A percentile compares a stretch with the other conserved stretches of the same genome.
These are phyloP conservation scores for Monosporozyma aquatica DNA, from an alignment of 805 yeast species.

Conservation along the genomic window DNA sequence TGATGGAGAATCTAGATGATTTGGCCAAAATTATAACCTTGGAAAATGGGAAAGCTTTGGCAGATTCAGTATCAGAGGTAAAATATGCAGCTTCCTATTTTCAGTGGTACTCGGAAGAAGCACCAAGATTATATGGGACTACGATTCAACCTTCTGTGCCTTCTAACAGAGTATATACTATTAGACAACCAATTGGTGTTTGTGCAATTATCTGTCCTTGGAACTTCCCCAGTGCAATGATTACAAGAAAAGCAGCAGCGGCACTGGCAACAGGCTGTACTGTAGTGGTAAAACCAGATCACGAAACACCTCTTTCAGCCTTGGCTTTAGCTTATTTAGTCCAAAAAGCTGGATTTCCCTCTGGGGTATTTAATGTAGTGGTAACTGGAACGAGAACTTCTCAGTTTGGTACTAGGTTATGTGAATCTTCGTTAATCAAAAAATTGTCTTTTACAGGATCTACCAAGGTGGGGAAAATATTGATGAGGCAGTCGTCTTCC, in stretches of 20 bases:
- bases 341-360: constrained; percentile 53
- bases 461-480: constrained; percentile 49
- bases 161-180: constrained; percentile 43
- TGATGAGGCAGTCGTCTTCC: constrained; percentile 48
- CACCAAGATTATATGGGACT: constrained; percentile 46
- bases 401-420: constrained; percentile 41
- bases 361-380: constrained; percentile 47
- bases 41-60: constrained; percentile 52
- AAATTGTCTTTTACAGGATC: constrained; percentile 61
- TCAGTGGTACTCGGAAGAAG: constrained; percentile 78
- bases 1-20: constrained; percentile 48
- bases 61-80: constrained; percentile 48
- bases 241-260: constrained; percentile 55
- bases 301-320: constrained; percentile 52
- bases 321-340: constrained; percentile 48
- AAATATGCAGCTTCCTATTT: constrained; percentile 63
- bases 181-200: constrained; percentile 55
- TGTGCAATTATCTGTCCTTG: constrained; percentile 58
- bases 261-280: constrained; percentile 62
- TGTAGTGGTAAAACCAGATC: constrained; percentile 50
- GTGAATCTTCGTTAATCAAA: constrained; percentile 40
- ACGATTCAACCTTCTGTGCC: constrained; percentile 48
- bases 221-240: constrained; percentile 63
- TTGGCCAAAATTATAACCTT: constrained; percentile 46
- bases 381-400: constrained; percentile 44